Conservation (phyloP, 1,139 yeast species). For the Geotrichum cucujoidarum region DNA sequence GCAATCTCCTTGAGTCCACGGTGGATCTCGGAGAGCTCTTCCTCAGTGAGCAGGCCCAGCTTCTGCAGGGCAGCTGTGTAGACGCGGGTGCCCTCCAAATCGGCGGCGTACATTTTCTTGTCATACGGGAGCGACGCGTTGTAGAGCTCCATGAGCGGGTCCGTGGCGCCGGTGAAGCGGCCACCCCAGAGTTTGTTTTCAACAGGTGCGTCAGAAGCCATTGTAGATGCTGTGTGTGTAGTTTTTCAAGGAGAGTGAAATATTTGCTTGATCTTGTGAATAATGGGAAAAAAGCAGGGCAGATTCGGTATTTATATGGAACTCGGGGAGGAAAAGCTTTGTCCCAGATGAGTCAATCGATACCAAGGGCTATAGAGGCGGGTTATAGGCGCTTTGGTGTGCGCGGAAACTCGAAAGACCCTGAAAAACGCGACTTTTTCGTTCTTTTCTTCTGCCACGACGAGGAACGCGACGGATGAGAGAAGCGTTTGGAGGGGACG, state of each 20-base stretch:
- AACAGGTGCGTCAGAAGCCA: conserved; percentile 23
- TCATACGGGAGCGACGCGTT: conserved; percentile 97
- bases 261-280: no score
- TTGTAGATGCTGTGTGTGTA: neutral
- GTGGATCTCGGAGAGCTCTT: conserved; percentile 76
- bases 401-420: no score
- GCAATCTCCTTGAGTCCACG: conserved; percentile 66
- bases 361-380: neutral
- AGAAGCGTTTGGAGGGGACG: no score
- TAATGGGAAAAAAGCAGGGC: neutral
- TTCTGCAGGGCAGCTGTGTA: conserved; percentile 84
- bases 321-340: neutral
- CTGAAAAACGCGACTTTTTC: no score
- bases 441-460: no score
- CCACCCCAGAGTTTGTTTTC: conserved; percentile 92
- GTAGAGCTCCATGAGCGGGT: conserved; percentile 94
- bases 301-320: neutral
- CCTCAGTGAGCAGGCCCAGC: conserved; percentile 63
- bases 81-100: conserved; percentile 86
- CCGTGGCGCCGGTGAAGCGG: conserved; percentile 91
- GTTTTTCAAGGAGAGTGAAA: neutral
- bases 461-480: no score
- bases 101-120: conserved; percentile 89
- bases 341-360: conserved; percentile 11
- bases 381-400: no score